Base-by-base conservation (phyloP, 1,284 basidiomycete genomes). In the Sporisorium scitamineum region DNA sequence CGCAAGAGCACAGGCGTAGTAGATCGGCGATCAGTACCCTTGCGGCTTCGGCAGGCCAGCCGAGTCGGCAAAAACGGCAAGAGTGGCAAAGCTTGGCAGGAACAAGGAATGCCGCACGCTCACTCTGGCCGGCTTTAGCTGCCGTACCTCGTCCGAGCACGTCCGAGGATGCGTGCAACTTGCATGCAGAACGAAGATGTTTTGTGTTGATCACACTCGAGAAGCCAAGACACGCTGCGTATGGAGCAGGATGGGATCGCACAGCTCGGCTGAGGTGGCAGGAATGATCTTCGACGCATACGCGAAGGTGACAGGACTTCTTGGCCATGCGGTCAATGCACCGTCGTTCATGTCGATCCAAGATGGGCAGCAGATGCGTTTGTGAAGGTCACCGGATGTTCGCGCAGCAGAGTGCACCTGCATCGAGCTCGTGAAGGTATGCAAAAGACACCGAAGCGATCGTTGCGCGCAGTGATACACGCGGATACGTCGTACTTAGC, bases 271-370 rank as follows among this genome's bases (percentile, higher is more conserved):
- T 61, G 50, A 18, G 5, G 26, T 16, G n/a, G 51, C 58, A 53
- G 41, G 41, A 50, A 52, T 39, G 57, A 59, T 59, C 48, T 27
- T 52, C 51, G 8, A 29, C 53, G 59, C 59, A 61, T 31, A 60
- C 10, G 51, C 48, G 48, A 32, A 31, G 31, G 31, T 31, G 57
- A 29, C 29, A 20, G 22, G 37, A 54, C 31, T 18, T 31, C 39
- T 42, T 42, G 50, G 41, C 59, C 42, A 29, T 54, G 59, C 51
- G 32, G 50, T 53, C 58, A n/a, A 14, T 31, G 39, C 22, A n/a
- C 3, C 39, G n/a, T 9, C 26, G 39, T 34, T 16, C 34, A 13
- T 4, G 34, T 8, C 34, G 3, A 13, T 3, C 34, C 9, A 34
- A 14, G 34, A n/a, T n/a, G n/a, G n/a, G n/a, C n/a, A n/a, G n/a